These are phyloP conservation scores for Candida sp. DNA, from an alignment of 1,139 yeast species.

Conservation along the genomic window DNA sequence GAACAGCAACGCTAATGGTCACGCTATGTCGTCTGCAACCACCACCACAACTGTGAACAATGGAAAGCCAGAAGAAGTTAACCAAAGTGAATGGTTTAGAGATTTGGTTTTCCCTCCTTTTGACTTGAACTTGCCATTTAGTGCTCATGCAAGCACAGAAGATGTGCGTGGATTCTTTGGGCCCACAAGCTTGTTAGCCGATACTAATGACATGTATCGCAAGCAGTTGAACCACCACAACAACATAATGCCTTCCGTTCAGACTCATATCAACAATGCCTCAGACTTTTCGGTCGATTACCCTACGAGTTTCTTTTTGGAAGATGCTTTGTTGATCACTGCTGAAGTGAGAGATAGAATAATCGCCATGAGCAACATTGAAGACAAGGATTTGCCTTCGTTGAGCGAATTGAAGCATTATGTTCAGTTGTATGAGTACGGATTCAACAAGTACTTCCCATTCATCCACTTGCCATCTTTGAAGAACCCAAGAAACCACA, in stretches of 20 bases:
- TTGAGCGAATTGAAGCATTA: slow-evolving; percentile 76
- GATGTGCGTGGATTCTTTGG: slow-evolving; percentile 16
- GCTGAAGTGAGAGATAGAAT: slow-evolving; percentile 59
- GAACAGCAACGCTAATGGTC: neutral
- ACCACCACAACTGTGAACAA: slow-evolving; percentile 5
- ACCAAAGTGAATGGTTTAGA: slow-evolving; percentile 65
- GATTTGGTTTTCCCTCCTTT: slow-evolving; percentile 69
- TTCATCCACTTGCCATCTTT: slow-evolving; percentile 80
- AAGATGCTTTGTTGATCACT: slow-evolving; percentile 36
- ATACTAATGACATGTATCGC: slow-evolving; percentile 1
- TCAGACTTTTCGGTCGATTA: slow-evolving; percentile 13
- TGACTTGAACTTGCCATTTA: slow-evolving; percentile 29
- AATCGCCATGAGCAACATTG: slow-evolving; percentile 52
- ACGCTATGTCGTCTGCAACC: neutral
- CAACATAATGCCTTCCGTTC: neutral
- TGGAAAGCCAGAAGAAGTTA: slow-evolving; percentile 5
- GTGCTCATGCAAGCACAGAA: slow-evolving; percentile 12
- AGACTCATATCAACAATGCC: slow-evolving; percentile 5
- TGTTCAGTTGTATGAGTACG: slow-evolving; percentile 69
- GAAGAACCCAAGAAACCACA: slow-evolving; percentile 54
- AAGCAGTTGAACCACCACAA: neutral
- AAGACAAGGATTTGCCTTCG: slow-evolving; percentile 67
- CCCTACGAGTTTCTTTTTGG: slow-evolving; percentile 14
- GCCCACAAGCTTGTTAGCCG: slow-evolving; percentile 7
- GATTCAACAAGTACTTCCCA: slow-evolving; percentile 82